A percentile compares a stretch with the other conserved stretches of the same genome.
These are phyloP conservation scores for Rhizopogon vinicolor DNA, from an alignment of 768 basidiomycete species.

Conservation along the genomic window DNA sequence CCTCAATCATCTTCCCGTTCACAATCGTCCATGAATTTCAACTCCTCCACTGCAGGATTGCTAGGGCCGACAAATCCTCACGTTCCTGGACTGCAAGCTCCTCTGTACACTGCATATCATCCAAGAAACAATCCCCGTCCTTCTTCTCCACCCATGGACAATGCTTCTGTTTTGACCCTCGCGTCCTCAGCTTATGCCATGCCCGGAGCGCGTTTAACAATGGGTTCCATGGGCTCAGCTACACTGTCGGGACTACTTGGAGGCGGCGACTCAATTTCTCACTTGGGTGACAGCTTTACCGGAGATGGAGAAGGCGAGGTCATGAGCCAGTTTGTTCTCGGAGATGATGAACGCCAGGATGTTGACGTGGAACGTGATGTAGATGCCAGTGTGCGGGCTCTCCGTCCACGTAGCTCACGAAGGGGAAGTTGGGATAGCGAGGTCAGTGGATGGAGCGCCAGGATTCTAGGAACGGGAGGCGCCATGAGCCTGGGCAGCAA, in stretches of 20 bases:
- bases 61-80: slow-evolving; percentile 15
- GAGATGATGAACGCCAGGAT: slow-evolving; percentile 61
- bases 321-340: slow-evolving; percentile 61
- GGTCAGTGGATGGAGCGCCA: slow-evolving; percentile 84
- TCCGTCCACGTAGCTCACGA: slow-evolving; percentile 80
- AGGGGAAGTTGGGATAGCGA: slow-evolving; percentile 92
- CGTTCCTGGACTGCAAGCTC: slow-evolving; percentile 58
- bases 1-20: slow-evolving; percentile 40
- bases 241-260: slow-evolving; percentile 48
- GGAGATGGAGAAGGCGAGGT: slow-evolving; percentile 55
- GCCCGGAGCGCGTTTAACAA: slow-evolving; percentile 48
- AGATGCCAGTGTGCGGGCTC: slow-evolving; percentile 86
- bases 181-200: slow-evolving; percentile 90
- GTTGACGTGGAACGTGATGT: slow-evolving; percentile 54
- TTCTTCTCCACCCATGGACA: slow-evolving; percentile 84
- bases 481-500: slow-evolving; percentile 47
- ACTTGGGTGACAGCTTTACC: slow-evolving; percentile 57
- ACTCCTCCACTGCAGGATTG: slow-evolving; percentile 25
- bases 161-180: slow-evolving; percentile 89
- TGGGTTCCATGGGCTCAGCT: slow-evolving; percentile 38
- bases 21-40: slow-evolving; percentile 27
- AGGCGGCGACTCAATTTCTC: slow-evolving; percentile 61
- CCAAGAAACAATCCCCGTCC: slow-evolving; percentile 95
- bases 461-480: slow-evolving; percentile 42
- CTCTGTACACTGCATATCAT: slow-evolving; percentile 87